phyloP scores from a whole-genome alignment of 2,329 filamentous ascomycete species.

The Claviceps quebecensis region DNA sequence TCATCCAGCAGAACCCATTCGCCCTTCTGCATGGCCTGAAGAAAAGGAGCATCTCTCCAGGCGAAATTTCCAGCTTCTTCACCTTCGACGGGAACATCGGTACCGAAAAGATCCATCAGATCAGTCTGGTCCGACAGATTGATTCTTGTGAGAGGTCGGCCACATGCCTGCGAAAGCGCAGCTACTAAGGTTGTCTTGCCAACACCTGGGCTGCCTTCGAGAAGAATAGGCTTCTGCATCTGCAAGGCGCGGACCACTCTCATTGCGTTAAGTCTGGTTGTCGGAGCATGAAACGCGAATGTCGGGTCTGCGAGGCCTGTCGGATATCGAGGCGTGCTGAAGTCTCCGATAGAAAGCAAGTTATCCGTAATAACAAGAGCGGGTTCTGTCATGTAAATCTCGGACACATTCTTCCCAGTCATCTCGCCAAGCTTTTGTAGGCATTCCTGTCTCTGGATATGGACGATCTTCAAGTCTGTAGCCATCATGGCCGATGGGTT shows the following conservation, averaged over 20 bases:
- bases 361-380: conserved; percentile 38
- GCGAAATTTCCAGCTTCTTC: conserved; percentile 80
- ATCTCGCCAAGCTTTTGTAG: conserved; percentile 57
- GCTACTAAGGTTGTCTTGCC: conserved; percentile 91
- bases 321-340: conserved; percentile 44
- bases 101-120: conserved; percentile 92
- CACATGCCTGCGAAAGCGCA: conserved; percentile 66
- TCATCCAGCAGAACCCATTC: conserved; percentile 96
- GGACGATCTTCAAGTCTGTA: conserved; percentile 53
- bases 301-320: conserved; percentile 22
- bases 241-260: conserved; percentile 80
- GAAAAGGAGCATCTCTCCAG: conserved; percentile 90
- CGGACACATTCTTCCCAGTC: conserved; percentile 45
- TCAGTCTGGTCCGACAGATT: conserved; percentile 98
- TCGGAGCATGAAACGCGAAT: conserved; percentile 69
- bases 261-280: conserved; percentile 81
- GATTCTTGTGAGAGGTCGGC: conserved; percentile 76
- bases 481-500: conserved; percentile 83
- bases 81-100: conserved; percentile 91
- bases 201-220: conserved; percentile 95
- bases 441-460: conserved; percentile 58
- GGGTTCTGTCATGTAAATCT: conserved; percentile 51
- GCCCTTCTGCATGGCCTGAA: conserved; percentile 91
- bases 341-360: conserved; percentile 56
- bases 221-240: conserved; percentile 75